Conservation (phyloP, 139 green algal genomes). For the Tetradesmus obliquus region DNA sequence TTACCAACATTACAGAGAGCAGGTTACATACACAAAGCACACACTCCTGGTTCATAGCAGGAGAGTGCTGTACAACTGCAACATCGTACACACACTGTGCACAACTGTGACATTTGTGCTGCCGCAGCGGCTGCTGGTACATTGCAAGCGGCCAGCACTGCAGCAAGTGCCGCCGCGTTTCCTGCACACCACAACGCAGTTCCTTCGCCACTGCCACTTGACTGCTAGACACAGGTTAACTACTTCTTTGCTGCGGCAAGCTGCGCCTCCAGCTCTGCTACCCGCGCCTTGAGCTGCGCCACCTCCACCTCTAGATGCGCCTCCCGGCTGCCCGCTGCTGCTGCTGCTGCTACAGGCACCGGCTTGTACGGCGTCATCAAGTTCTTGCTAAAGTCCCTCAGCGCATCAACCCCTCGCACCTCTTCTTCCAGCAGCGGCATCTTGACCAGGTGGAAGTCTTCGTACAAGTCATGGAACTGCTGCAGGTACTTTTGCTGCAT, state of each 20-base stretch:
- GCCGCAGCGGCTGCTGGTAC: too few relatives aligned
- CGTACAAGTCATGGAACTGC: slow-evolving; percentile 96
- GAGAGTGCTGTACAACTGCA: too few relatives aligned
- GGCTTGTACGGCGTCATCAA: slow-evolving; percentile 73
- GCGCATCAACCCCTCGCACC: slow-evolving; percentile 71
- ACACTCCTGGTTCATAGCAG: too few relatives aligned
- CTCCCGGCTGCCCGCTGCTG: slow-evolving; percentile 30
- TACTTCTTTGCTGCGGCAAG: slow-evolving; percentile 26
- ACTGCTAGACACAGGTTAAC: not conserved
- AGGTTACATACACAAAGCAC: too few relatives aligned
- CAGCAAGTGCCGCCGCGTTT: too few relatives aligned
- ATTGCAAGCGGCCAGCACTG: too few relatives aligned
- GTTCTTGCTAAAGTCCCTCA: slow-evolving; percentile 76
- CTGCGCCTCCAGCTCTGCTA: slow-evolving; percentile 39
- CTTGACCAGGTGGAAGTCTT: slow-evolving; percentile 92
- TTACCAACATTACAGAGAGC: too few relatives aligned
- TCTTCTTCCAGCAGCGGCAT: slow-evolving; percentile 94
- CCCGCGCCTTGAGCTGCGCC: slow-evolving; percentile 42
- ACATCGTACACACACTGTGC: too few relatives aligned
- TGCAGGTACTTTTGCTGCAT: slow-evolving; percentile 96
- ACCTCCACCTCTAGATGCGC: slow-evolving; percentile 64
- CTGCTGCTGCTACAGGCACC: slow-evolving; percentile 28
- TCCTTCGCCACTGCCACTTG: too few relatives aligned
- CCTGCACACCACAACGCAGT: too few relatives aligned
- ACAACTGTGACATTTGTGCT: too few relatives aligned